Conservation (phyloP, 2,329 filamentous ascomycete species). For the Monosporascus sp. region DNA sequence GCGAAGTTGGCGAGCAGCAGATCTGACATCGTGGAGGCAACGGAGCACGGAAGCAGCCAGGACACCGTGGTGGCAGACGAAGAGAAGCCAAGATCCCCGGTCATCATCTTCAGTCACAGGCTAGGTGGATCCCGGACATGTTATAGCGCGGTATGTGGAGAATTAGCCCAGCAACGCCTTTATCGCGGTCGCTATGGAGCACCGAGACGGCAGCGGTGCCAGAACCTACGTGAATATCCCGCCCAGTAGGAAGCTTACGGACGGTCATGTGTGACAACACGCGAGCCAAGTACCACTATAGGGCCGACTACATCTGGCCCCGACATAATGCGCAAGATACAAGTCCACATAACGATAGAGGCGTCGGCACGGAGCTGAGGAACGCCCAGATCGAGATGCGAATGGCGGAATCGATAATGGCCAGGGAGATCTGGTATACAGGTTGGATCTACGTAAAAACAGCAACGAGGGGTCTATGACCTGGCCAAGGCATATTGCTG, state of each 20-base stretch:
- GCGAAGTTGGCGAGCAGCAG: conserved; percentile 50
- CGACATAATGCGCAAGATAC: conserved; percentile 47
- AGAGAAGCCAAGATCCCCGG: conserved; percentile 46
- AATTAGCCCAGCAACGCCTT: conserved; percentile 64
- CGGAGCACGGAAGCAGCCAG: conserved; percentile 14
- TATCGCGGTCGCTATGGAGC: conserved; percentile 59
- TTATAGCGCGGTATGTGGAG: conserved; percentile 58
- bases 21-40: conserved; percentile 32
- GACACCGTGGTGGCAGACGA: conserved; percentile 9
- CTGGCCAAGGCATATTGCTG: conserved; percentile 60
- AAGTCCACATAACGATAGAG: conserved; percentile 49
- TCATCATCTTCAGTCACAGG: conserved; percentile 63
- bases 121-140: conserved; percentile 58
- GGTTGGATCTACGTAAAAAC: conserved; percentile 49
- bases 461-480: conserved; percentile 53
- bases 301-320: conserved; percentile 59
- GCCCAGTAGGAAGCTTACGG: conserved; percentile 29
- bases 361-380: conserved; percentile 55
- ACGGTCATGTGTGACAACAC: conserved; percentile 27
- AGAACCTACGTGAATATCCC: conserved; percentile 56
- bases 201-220: conserved; percentile 59
- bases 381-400: conserved; percentile 58
- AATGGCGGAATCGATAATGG: conserved; percentile 56
- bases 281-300: conserved; percentile 36
- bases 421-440: conserved; percentile 43